Evolutionary conservation across 2,329 filamentous ascomycete species (phyloP).

Genomic region (Elsinoe arachidis): DNA sequence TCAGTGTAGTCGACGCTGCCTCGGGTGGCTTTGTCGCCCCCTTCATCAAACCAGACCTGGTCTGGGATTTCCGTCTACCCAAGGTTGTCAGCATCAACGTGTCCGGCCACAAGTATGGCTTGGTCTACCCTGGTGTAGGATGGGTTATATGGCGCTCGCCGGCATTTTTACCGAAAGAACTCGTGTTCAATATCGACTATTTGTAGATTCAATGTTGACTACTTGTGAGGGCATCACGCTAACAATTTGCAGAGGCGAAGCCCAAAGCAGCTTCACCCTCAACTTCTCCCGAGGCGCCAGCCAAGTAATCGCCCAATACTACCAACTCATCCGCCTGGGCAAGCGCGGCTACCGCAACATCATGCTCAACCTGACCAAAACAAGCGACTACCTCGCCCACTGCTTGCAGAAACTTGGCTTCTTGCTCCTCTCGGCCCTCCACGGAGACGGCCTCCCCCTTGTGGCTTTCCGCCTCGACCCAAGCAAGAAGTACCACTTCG

Average conservation of each 20-base stretch:
- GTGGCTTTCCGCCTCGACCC: slow-evolving; percentile 76
- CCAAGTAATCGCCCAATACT: slow-evolving; percentile 94
- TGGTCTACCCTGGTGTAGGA: slow-evolving; percentile 82
- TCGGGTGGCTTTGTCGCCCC: slow-evolving; percentile 89
- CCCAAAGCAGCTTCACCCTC: slow-evolving; percentile 90
- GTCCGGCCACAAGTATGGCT: slow-evolving; percentile 79
- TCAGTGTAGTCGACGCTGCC: slow-evolving; percentile 64
- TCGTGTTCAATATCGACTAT: slow-evolving; percentile 99
- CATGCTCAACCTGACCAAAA: slow-evolving; percentile 88
- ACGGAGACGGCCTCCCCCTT: slow-evolving; percentile 72
- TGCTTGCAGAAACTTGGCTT: slow-evolving; percentile 69
- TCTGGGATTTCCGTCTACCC: slow-evolving; percentile 87
- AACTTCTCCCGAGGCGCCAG: slow-evolving; percentile 96
- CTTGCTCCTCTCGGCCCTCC: slow-evolving; percentile 74
- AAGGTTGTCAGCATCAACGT: slow-evolving; percentile 91
- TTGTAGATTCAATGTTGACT: slow-evolving; percentile 95
- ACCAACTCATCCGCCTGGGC: slow-evolving; percentile 89
- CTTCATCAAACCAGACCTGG: slow-evolving; percentile 72
- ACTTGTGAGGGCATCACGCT: slow-evolving; percentile 44
- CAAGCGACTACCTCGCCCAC: slow-evolving; percentile 74
- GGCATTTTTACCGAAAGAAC: slow-evolving; percentile 76
- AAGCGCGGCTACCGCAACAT: slow-evolving; percentile 87
- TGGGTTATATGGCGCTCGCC: slow-evolving; percentile 86
- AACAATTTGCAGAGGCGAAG: slow-evolving; percentile 50
- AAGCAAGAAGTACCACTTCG: slow-evolving; percentile 44